Conservation (phyloP, 345 rosid genomes). For the Schrenkiella parvula region DNA sequence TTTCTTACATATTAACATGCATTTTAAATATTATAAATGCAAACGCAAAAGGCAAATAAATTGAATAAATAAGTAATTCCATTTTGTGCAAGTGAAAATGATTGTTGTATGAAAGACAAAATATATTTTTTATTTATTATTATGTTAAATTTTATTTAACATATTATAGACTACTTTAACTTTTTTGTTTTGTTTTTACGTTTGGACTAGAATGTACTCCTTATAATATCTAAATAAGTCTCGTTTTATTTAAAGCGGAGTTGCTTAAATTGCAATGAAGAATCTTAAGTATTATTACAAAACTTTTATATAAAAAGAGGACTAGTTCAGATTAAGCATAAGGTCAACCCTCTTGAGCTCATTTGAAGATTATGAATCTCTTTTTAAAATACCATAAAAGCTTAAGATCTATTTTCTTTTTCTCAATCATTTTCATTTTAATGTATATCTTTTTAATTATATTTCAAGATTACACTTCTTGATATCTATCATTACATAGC, state of each 20-base stretch:
- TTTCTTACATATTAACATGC: background rate
- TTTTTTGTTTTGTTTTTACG: background rate
- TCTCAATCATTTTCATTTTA: background rate
- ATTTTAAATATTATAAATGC: background rate
- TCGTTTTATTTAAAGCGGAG: conserved; percentile 2
- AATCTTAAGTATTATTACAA: conserved; percentile 15
- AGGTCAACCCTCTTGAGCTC: conserved; percentile 27
- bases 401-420: background rate
- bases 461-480: background rate
- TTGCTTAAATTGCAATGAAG: conserved; percentile 22
- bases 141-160: too few relatives aligned
- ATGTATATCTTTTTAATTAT: background rate
- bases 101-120: background rate
- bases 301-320: background rate
- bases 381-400: conserved; percentile 6
- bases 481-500: background rate
- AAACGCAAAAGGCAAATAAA: background rate
- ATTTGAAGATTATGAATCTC: conserved; percentile 5
- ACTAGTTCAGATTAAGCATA: conserved; percentile 3
- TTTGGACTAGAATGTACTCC: background rate
- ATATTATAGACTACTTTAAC: too few relatives aligned
- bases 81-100: background rate
- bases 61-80: background rate
- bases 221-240: too few relatives aligned
- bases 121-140: background rate